Evolutionary conservation across 192 early-diverging fungal species (phyloP), one percentile per base, ranked within the genome.

Genomic region (Coemansia sp.): DNA sequence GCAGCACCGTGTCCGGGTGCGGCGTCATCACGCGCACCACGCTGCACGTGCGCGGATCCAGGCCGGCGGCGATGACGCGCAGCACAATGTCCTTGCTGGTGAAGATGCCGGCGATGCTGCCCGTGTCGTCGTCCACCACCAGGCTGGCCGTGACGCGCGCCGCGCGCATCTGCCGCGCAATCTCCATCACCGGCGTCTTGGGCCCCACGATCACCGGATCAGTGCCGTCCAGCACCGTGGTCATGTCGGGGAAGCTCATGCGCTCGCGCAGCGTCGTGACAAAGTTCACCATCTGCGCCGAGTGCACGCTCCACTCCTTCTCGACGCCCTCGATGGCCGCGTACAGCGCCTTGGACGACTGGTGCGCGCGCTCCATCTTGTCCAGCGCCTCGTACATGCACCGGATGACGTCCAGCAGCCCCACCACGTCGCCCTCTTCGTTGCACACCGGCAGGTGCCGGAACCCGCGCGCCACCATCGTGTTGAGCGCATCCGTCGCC

Each of bases 21-120:
- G 90, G 90, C 7, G 90, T 92, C 96, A 99, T 99, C 11, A 99
- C 96, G 60, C 94, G 88, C 21, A 95, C 90, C 32, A 99, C 94
- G 38, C 87, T 87, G 62, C 93, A 95, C 22, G 85, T 91, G 43
- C 79, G 80, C 54, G 96, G 92, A 62, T 92, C 87, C 43, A 97
- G 72, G 14, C 88, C 84, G 56, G 89, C 90, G 27, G 90, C 90
- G 57, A 93, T 88, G 17, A 93, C 90, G 51, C 90, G 85, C 41
- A 93, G 82, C 33, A 92, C 90, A 46, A 92, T 82, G 67, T 92
- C 90, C 64, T 89, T 91, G 68, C 86, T 89, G 15, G 93, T 96
- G 67, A 96, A 94, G 53, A 96, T 96, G 51, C 93, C 93, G 8
- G 88, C 85, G 40, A 96, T 80, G 36, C 65, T 76, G 17, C 78